Percentiles rank a stretch among this genome's conserved stretches.
Conservation (phyloP, 163 green algal species). For the Scenedesmus sp. region DNA sequence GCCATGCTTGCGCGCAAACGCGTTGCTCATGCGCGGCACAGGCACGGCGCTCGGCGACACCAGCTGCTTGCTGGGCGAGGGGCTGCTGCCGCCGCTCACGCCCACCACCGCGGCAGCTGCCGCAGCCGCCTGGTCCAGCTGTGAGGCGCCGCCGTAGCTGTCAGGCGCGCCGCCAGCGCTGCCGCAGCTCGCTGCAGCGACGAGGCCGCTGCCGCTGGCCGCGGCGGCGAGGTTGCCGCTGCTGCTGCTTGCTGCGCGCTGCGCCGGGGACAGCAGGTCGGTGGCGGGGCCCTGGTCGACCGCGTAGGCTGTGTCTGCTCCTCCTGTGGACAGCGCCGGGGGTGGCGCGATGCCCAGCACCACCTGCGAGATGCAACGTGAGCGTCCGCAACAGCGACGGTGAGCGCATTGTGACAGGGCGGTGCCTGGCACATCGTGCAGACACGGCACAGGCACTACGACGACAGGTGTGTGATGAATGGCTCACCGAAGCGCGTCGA, state of each 20-base stretch:
- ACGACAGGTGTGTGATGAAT: no score
- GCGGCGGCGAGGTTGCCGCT: not conserved
- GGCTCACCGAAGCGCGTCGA: no score
- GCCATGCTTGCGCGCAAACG: slow-evolving; percentile 76
- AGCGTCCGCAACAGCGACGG: not conserved
- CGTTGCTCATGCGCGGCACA: slow-evolving; percentile 76
- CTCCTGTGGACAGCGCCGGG: not conserved
- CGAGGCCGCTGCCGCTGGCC: not conserved
- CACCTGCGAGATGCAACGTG: not conserved
- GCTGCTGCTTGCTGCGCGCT: slow-evolving; percentile 34
- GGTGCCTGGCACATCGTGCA: no score
- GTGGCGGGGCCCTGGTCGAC: slow-evolving; percentile 20
- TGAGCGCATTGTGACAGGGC: no score
- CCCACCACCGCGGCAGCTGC: not conserved
- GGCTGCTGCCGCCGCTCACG: not conserved
- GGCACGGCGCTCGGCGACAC: slow-evolving; percentile 63
- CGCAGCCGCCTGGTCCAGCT: not conserved
- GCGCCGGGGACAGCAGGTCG: slow-evolving; percentile 5
- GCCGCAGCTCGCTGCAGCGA: slow-evolving; percentile 17
- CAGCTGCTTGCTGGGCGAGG: slow-evolving; percentile 26
- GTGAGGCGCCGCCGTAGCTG: not conserved
- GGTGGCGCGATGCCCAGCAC: slow-evolving; percentile 16
- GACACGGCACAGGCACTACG: no score
- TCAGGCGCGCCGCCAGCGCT: slow-evolving; percentile 6
- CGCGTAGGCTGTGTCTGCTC: slow-evolving; percentile 27